These are phyloP conservation scores for Coniella vitis DNA, from an alignment of 2,329 filamentous ascomycete genomes.

Conservation along the genomic window DNA sequence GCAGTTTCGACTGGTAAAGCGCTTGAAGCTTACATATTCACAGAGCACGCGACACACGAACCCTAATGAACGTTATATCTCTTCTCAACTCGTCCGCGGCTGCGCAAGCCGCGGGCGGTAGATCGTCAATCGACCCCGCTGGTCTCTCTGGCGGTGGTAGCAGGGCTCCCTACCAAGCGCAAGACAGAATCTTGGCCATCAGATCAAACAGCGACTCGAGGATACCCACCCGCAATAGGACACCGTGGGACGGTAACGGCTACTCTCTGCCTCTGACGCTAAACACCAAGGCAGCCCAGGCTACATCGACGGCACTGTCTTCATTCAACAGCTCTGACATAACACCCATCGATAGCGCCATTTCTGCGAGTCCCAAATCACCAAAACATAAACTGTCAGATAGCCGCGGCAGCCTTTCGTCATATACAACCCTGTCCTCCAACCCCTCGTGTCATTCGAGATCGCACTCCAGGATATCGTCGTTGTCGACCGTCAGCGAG, in stretches of 20 bases:
- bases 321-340: constrained; percentile 20
- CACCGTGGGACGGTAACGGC: constrained; percentile 45
- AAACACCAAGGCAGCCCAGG: constrained; percentile 29
- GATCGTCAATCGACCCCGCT: constrained; percentile 4
- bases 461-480: constrained; percentile 47
- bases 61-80: constrained; percentile 33
- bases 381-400: constrained; percentile 40
- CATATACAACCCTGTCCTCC: constrained; percentile 37
- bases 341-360: constrained; percentile 14
- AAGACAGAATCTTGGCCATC: constrained; percentile 2
- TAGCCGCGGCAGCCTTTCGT: constrained; percentile 47
- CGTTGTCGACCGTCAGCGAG: constrained; percentile 43
- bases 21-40: background rate
- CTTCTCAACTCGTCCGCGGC: constrained; percentile 31
- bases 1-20: too few relatives aligned
- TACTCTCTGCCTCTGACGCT: constrained; percentile 39
- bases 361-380: constrained; percentile 26
- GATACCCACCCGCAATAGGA: constrained; percentile 30
- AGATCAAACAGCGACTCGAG: constrained; percentile 24
- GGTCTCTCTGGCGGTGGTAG: constrained; percentile 7
- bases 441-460: constrained; percentile 33
- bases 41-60: background rate
- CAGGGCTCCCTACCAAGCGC: constrained; percentile 6
- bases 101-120: constrained; percentile 11
- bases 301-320: constrained; percentile 16